Evolutionary conservation across 164 flowering plant species (phyloP).

Genomic region (Kalanchoe fedtschenkoi): DNA sequence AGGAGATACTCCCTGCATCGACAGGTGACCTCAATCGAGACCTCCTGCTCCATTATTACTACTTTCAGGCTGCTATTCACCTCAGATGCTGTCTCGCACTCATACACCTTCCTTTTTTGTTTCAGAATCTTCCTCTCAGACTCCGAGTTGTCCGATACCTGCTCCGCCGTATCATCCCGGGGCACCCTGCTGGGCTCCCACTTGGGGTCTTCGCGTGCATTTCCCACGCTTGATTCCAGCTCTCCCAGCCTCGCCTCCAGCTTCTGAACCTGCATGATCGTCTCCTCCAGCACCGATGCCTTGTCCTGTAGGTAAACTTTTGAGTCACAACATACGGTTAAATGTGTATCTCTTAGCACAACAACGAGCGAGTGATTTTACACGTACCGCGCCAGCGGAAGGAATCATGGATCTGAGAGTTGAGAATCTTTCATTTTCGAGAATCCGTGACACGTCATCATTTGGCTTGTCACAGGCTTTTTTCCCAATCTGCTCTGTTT

Average conservation of each 20-base stretch:
- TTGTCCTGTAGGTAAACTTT: neutral
- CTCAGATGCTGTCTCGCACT: too few species aligned
- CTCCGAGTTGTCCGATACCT: neutral
- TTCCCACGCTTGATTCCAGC: neutral
- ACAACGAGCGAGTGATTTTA: too few species aligned
- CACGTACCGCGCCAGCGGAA: neutral
- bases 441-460: neutral
- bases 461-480: too few species aligned
- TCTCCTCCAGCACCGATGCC: neutral
- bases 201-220: neutral
- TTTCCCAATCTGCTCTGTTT: too few species aligned
- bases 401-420: neutral
- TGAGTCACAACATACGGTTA: neutral
- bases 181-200: neutral
- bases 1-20: neutral
- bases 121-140: neutral
- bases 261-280: neutral
- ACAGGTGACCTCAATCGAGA: neutral
- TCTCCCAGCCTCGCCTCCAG: constrained; percentile 3
- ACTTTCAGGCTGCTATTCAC: neutral
- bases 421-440: neutral
- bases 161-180: neutral
- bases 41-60: neutral
- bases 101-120: neutral
- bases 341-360: neutral